Conservation (phyloP, 1,284 basidiomycete species). For the Caloboletus firmus region DNA sequence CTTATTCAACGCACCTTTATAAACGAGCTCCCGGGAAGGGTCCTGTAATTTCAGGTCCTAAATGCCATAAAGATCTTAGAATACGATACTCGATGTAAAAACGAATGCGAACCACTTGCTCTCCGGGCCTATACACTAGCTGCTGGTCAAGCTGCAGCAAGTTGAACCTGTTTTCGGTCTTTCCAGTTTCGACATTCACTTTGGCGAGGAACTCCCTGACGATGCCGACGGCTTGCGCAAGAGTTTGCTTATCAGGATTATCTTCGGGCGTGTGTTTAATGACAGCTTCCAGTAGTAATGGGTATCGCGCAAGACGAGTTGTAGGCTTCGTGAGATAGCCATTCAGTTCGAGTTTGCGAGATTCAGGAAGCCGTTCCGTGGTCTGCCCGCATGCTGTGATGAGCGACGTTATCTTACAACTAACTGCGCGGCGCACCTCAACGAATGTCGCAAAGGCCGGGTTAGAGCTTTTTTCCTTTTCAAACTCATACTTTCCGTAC, state of each 20-base stretch:
- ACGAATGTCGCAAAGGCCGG: constrained; percentile 95
- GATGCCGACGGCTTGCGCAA: constrained; percentile 80
- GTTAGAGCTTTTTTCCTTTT: constrained; percentile 95
- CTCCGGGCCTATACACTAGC: constrained; percentile 72
- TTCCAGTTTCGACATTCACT: constrained; percentile 77
- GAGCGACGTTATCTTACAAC: constrained; percentile 7
- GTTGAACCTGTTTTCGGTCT: constrained; percentile 66
- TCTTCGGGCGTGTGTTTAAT: constrained; percentile 92
- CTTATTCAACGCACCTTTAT: constrained; percentile 92
- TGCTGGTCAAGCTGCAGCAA: constrained; percentile 79
- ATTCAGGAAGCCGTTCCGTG: constrained; percentile 92
- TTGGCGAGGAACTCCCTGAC: constrained; percentile 83
- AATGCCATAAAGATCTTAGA: constrained; percentile 4
- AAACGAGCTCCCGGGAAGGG: constrained; percentile 79
- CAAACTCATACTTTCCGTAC: constrained; percentile 98
- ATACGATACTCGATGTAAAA: not conserved
- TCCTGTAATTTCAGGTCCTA: constrained; percentile 80
- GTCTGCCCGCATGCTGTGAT: constrained; percentile 45
- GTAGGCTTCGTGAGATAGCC: constrained; percentile 99
- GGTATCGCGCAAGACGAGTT: constrained; percentile 94
- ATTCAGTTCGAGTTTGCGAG: constrained; percentile 95
- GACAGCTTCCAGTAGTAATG: constrained; percentile 90
- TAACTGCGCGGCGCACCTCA: constrained; percentile 58
- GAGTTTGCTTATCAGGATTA: constrained; percentile 79
- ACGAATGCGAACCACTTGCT: constrained; percentile 58